Evolutionary conservation across 176 grass and related monocot genomes (phyloP).

Genomic region (Triticum monococcum): DNA sequence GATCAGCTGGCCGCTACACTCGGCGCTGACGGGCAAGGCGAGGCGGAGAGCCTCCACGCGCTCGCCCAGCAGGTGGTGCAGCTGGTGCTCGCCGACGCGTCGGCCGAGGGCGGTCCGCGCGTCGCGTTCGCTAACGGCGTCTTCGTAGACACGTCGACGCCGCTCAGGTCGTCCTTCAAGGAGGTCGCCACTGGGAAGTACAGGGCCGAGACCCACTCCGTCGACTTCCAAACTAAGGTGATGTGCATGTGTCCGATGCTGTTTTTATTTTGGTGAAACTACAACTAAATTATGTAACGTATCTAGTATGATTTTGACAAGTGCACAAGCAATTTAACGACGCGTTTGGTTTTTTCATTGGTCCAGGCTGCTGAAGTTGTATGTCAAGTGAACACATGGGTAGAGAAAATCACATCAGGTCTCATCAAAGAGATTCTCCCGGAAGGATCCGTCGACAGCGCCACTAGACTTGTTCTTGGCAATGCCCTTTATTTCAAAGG

Average conservation of each 20-base stretch:
- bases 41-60: not conserved
- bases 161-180: not conserved
- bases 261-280: not conserved
- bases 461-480: not conserved
- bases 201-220: not conserved
- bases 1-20: conserved; percentile 53
- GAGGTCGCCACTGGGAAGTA: not conserved
- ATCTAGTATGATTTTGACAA: no score
- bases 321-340: not conserved
- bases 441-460: not conserved
- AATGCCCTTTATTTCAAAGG: conserved; percentile 5
- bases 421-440: not conserved
- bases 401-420: not conserved
- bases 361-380: not conserved
- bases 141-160: not conserved
- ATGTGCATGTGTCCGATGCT: not conserved
- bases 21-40: not conserved
- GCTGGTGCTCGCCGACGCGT: not conserved
- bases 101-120: not conserved
- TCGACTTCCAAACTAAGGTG: conserved; percentile 7
- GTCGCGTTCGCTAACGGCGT: not conserved
- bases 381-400: not conserved
- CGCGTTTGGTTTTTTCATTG: not conserved
- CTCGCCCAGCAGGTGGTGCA: not conserved
- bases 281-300: not conserved